Base-by-base conservation (phyloP, 1,284 basidiomycete genomes). In the Cutaneotrichosporon cyanovorans region DNA sequence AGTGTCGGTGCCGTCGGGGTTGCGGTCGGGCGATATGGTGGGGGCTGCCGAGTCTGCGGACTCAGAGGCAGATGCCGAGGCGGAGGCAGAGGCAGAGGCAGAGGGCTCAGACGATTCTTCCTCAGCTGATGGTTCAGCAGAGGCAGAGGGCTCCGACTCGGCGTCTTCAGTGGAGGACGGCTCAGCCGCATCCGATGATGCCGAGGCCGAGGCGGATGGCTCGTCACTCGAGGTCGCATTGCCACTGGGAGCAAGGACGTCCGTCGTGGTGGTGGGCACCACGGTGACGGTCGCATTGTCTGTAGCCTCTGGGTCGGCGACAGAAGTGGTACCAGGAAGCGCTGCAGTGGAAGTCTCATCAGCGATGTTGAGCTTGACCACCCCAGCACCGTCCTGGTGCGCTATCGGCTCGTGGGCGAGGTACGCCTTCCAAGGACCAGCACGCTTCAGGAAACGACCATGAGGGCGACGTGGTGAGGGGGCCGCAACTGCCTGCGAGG, bases 1-100 rank as follows among this genome's bases (percentile, higher is more conserved):
- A 3, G 62, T 65, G 56, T 65, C 52, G 37, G 48, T 46, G n/a
- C 59, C 61, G 28, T 42, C 34, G 22, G n/a, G 14, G 50, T 52
- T 25, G 40, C 40, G 42, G 16, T 22, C 33, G 5, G 51, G 37
- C 39, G 34, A 35, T 15, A 52, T 46, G 15, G 57, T 48, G 33
- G 47, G 56, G 21, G 54, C 40, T 14, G 53, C 42, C 5, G 53
- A 31, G 5, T 46, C 42, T 14, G 46, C n/a, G 16, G 37, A 39
- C 7, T 19, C 28, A 7, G 39, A 28, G 12, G 25, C 18, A 22
- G 40, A 19, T 22, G 20, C 40, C 22, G 35, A 35, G 33, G n/a
- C n/a, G n/a, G n/a, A n/a, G n/a, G n/a, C 10, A 45, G 40, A 7
- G 25, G 39, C 10, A 45, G 40, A 7, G 25, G 39, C 9, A 50